A percentile compares a stretch with the other conserved stretches of the same genome.
Evolutionary conservation across 1,284 basidiomycete species (phyloP).

Genomic region (Trametes versicolor): DNA sequence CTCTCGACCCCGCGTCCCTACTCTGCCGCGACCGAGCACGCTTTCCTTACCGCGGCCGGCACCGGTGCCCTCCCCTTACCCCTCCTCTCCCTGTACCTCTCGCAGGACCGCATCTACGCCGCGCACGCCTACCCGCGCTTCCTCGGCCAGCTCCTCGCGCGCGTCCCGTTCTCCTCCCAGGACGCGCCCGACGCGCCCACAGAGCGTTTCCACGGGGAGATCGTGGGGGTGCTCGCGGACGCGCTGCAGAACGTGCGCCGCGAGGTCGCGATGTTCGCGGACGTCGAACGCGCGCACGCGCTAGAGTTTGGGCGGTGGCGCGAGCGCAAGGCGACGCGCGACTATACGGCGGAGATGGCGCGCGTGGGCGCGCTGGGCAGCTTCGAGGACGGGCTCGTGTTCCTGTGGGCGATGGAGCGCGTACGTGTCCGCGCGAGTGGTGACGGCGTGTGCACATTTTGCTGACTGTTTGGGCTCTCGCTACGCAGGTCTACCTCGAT

Average conservation of each 20-base stretch:
- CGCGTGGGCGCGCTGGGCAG: slow-evolving; percentile 55
- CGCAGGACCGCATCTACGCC: slow-evolving; percentile 77
- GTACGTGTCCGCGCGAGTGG: slow-evolving; percentile 45
- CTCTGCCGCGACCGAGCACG: slow-evolving; percentile 58
- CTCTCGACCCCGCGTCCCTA: slow-evolving; percentile 51
- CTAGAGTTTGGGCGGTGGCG: slow-evolving; percentile 59
- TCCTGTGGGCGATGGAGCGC: slow-evolving; percentile 84
- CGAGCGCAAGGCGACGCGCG: slow-evolving; percentile 67
- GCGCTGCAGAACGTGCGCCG: slow-evolving; percentile 65
- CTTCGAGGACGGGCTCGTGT: slow-evolving; percentile 72
- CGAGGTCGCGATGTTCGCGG: slow-evolving; percentile 71
- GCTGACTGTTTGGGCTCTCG: slow-evolving; percentile 37
- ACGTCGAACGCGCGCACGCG: slow-evolving; percentile 55
- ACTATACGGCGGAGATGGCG: slow-evolving; percentile 78
- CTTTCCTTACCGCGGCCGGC: slow-evolving; percentile 65
- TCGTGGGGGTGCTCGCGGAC: slow-evolving; percentile 59
- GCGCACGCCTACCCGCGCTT: slow-evolving; percentile 71
- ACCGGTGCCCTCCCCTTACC: slow-evolving; percentile 55
- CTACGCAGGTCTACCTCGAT: slow-evolving; percentile 61
- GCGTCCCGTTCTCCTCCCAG: slow-evolving; percentile 57
- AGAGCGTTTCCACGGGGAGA: slow-evolving; percentile 52
- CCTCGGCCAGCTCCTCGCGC: slow-evolving; percentile 63
- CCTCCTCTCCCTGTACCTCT: slow-evolving; percentile 66
- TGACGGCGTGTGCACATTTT: slow-evolving; percentile 29
- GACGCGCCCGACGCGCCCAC: slow-evolving; percentile 45